Evolutionary conservation across 768 basidiomycete genomes (phyloP).

Genomic region (Termitomyces sp.): DNA sequence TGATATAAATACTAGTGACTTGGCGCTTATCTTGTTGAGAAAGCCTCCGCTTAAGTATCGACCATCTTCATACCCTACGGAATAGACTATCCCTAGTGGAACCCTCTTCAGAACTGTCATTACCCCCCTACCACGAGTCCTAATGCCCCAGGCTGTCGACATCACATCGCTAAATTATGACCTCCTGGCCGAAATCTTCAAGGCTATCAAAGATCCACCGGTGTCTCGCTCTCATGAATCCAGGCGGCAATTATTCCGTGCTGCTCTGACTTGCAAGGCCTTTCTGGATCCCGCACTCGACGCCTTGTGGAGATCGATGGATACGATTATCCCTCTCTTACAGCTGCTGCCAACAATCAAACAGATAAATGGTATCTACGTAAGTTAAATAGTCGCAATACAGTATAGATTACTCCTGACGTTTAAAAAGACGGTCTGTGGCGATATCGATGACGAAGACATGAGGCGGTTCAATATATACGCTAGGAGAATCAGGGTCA

Average conservation of each 20-base stretch:
- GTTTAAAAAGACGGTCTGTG: neutral
- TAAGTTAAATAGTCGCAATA: neutral
- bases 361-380: neutral
- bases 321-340: neutral
- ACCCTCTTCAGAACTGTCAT: too few relatives aligned
- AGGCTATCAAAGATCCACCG: neutral
- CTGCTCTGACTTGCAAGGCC: slow-evolving; percentile 7
- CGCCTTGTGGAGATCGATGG: slow-evolving; percentile 6
- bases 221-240: neutral
- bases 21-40: neutral
- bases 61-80: neutral
- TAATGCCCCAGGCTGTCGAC: neutral
- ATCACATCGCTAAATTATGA: neutral
- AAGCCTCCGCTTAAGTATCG: neutral
- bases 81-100: neutral
- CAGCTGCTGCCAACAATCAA: neutral
- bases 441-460: neutral
- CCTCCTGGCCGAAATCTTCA: neutral
- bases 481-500: neutral
- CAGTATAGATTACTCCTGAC: neutral
- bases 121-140: too few relatives aligned
- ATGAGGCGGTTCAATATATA: neutral
- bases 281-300: slow-evolving; percentile 9
- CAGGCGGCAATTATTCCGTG: neutral
- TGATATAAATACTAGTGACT: too few relatives aligned